phyloP scores from a whole-genome alignment of 306 rosid species.

The Oxytropis ochrocephala region DNA sequence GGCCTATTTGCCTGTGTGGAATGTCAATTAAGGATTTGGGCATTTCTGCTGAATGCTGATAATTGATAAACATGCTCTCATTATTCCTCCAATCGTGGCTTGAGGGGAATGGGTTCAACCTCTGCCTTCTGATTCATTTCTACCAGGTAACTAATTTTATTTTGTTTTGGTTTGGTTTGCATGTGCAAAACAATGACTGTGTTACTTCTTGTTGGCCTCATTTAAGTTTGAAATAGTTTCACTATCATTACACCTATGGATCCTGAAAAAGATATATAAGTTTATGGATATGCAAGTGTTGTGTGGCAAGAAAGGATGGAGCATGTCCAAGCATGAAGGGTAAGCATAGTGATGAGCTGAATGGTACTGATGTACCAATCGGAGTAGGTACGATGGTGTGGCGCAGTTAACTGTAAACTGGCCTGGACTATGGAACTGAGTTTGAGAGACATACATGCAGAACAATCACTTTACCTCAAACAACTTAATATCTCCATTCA shows the following conservation, averaged over 20 bases:
- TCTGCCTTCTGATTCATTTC: conserved; percentile 50
- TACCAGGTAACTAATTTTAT: conserved; percentile 35
- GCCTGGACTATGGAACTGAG: too few species aligned
- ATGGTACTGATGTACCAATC: too few species aligned
- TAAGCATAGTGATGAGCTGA: conserved; percentile 13
- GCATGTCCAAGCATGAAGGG: conserved; percentile 51
- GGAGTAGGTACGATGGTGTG: too few species aligned
- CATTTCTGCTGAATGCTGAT: conserved; percentile 70
- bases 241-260: conserved; percentile 53
- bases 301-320: conserved; percentile 89
- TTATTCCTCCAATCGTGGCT: conserved; percentile 64
- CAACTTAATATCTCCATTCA: neutral
- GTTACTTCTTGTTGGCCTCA: neutral
- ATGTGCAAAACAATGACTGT: neutral
- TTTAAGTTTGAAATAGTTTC: neutral
- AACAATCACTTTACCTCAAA: neutral
- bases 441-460: neutral
- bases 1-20: conserved; percentile 13
- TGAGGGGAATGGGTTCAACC: conserved; percentile 69
- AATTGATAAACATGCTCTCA: conserved; percentile 86
- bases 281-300: conserved; percentile 82
- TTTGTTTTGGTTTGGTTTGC: neutral
- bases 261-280: conserved; percentile 75
- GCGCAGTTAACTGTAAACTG: too few species aligned
- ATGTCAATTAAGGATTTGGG: conserved; percentile 53